Evolutionary conservation across 257 asterid species (phyloP), one percentile per base, ranked within the genome.

Genomic region (Euphrasia confusa): DNA sequence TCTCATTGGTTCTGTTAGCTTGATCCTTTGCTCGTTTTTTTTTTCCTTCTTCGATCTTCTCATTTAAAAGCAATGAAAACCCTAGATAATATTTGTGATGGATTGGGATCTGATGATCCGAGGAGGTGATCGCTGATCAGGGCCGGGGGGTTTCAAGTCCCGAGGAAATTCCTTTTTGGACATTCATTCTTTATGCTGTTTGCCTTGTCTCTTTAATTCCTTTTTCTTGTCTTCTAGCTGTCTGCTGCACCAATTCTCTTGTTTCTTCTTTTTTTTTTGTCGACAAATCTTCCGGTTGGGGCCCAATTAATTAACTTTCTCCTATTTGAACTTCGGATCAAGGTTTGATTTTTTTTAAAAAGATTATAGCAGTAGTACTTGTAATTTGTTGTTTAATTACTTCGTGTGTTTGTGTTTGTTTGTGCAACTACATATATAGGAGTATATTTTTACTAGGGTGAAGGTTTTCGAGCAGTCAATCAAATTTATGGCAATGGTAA

Each of bases 121-220:
- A 18, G 30, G 54, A 58, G 15, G 13, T 14, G 44, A 28, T 30
- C 33, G 5, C 4, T 30, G 33, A 30, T 3, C 33, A 66, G 21
- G 17, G 61, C n/a, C n/a, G 40, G 55, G 21, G 54, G 56, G 71
- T 63, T 72, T 75, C 83, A 72, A 78, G 54, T 80, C 73, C 87
- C 89, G 69, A 82, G 80, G 81, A 69, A 33, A 53, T 14, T 15
- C 56, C 8, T 49, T 49, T 67, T 32, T 40, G 37, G 50, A 69
- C 58, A 56, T 21, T 21, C 24, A n/a, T n/a, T 21, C 24, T 21
- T 21, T 21, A 21, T 21, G 24, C 24, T 21, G 24, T 21, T 49
- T 52, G 54, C 4, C 54, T 48, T 5, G 54, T 48, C 26, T 60
- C 37, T 64, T 61, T 21, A 21, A 21, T 21, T 21, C 24, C 12